Percentiles rank a stretch among this genome's conserved stretches.
phyloP scores from a whole-genome alignment of 139 green algal species.

The Eudorina sp. region DNA sequence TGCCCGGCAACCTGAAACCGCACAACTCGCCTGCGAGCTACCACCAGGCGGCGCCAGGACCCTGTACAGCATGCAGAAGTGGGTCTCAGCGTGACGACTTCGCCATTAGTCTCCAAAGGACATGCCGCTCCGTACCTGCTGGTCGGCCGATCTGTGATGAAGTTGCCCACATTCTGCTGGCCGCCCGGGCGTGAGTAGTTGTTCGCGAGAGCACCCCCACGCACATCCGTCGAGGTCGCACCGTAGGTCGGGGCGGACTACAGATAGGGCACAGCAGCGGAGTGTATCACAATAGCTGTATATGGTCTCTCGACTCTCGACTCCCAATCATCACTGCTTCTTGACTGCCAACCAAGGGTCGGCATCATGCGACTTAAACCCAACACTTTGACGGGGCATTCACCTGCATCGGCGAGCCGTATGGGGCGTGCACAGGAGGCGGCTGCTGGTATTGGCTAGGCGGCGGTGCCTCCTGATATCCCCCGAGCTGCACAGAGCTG shows the following conservation, averaged over 20 bases:
- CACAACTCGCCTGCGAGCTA: conserved; percentile 2
- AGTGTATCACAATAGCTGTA: too few relatives aligned
- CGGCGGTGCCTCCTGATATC: conserved; percentile 7
- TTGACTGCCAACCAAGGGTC: too few relatives aligned
- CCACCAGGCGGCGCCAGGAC: conserved; percentile 28
- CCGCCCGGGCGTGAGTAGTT: conserved; percentile 60
- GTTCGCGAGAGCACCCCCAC: conserved; percentile 34
- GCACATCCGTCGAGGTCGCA: conserved; percentile 8
- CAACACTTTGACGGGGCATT: too few relatives aligned
- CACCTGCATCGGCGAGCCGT: conserved; percentile 14
- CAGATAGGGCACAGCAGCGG: too few relatives aligned
- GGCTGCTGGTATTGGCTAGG: not conserved
- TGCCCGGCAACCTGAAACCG: not conserved
- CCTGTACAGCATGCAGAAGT: not conserved
- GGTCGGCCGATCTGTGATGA: conserved; percentile 62
- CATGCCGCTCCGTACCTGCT: conserved; percentile 11
- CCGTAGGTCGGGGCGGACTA: conserved; percentile 2
- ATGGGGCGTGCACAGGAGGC: not conserved
- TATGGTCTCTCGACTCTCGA: too few relatives aligned
- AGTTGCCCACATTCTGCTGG: conserved; percentile 58
- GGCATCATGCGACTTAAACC: too few relatives aligned
- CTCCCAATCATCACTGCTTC: too few relatives aligned
- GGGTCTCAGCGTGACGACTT: not conserved
- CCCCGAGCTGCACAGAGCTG: conserved; percentile 79
- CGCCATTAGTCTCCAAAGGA: not conserved